Evolutionary conservation across 371 early-diverging fungal genomes (phyloP).

Genomic region (Actinomucor elegans): DNA sequence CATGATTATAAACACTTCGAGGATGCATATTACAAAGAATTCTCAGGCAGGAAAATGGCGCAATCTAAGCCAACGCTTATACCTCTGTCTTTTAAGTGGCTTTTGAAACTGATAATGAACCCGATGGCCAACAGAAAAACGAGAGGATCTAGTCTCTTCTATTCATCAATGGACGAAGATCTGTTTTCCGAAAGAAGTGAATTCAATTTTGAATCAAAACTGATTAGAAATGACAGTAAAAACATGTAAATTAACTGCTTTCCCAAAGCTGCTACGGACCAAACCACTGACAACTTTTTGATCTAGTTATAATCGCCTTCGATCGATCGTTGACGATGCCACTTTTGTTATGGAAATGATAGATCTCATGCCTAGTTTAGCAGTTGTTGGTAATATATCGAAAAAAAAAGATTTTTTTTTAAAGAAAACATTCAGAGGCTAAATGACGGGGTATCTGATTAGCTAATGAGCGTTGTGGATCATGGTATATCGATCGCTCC

Average conservation of each 20-base stretch:
- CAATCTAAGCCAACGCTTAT: too few relatives aligned
- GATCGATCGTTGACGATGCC: conserved; percentile 78
- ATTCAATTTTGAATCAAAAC: conserved; percentile 27
- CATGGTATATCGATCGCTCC: conserved; percentile 77
- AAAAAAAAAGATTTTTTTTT: neutral
- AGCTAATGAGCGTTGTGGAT: conserved; percentile 84
- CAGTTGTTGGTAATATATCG: conserved; percentile 56
- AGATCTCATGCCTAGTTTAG: conserved; percentile 54
- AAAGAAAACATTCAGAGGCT: neutral
- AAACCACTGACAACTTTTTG: neutral
- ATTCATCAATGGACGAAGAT: too few relatives aligned
- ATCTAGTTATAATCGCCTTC: conserved; percentile 72
- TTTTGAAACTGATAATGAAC: too few relatives aligned
- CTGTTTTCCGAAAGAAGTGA: conserved; percentile 15
- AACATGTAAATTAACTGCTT: conserved; percentile 29
- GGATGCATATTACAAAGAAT: conserved; percentile 30
- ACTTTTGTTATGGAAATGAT: conserved; percentile 65
- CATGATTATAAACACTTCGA: conserved; percentile 30
- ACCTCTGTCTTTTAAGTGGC: neutral
- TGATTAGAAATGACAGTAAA: conserved; percentile 46
- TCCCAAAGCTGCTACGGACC: neutral
- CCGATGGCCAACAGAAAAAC: too few relatives aligned
- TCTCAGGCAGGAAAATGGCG: too few relatives aligned
- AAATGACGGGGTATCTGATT: too few relatives aligned
- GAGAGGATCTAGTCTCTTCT: neutral